Evolutionary conservation across 1,139 yeast species (phyloP).

Genomic region (Meyerozyma athensensis): DNA sequence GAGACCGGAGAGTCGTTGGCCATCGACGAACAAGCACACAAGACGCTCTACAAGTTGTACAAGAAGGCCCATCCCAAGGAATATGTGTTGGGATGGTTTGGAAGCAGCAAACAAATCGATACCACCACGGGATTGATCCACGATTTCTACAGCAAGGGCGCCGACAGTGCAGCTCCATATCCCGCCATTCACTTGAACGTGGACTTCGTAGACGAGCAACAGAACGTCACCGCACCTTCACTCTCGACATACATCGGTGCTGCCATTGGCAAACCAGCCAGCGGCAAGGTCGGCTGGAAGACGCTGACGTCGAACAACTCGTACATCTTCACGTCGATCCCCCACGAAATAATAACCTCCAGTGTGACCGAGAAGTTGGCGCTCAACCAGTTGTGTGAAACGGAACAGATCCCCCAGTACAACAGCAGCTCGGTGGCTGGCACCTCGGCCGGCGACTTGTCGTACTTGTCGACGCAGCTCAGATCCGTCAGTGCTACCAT

Average conservation of each 20-base stretch:
- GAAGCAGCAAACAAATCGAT: conserved; percentile 61
- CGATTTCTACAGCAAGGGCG: conserved; percentile 71
- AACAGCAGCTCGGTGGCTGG: conserved; percentile 17
- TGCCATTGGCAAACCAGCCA: conserved; percentile 56
- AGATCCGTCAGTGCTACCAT: conserved; percentile 48
- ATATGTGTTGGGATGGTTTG: conserved; percentile 84
- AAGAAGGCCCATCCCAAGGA: conserved; percentile 80
- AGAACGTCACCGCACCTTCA: conserved; percentile 33
- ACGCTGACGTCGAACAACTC: conserved; percentile 32
- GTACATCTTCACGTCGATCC: conserved; percentile 75
- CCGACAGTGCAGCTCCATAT: conserved; percentile 65
- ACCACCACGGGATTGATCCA: conserved; percentile 79
- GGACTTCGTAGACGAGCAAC: conserved; percentile 30
- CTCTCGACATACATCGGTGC: conserved; percentile 74
- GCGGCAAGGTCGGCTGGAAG: conserved; percentile 49
- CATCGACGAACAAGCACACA: conserved; percentile 72
- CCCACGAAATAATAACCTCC: conserved; percentile 58
- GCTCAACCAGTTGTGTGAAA: conserved; percentile 34
- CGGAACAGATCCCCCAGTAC: conserved; percentile 17
- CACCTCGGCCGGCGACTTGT: conserved; percentile 18
- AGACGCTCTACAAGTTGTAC: conserved; percentile 65
- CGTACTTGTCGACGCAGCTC: conserved; percentile 52
- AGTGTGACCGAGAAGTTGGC: conserved; percentile 58
- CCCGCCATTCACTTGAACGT: conserved; percentile 79
- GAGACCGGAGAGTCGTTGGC: conserved; percentile 73